Evolutionary conservation across 495 filamentous ascomycete genomes (phyloP), one percentile per base, ranked within the genome.

Genomic region (Penicillium steckii): DNA sequence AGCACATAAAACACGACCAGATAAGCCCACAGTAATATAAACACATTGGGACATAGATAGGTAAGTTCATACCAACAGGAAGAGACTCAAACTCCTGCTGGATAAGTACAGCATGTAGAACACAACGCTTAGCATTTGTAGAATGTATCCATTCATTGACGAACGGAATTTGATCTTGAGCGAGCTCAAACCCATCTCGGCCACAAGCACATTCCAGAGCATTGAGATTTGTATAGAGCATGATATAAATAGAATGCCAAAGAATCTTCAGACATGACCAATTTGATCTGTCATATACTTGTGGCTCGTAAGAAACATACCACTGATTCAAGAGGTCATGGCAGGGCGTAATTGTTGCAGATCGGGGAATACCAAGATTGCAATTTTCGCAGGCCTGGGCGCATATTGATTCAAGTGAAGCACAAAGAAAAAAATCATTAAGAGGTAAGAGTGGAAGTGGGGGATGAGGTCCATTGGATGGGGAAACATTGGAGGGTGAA

Each of bases 221-320:
- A 30, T 70, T 58, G 15, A 67, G 53, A 40, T 70, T 53, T 6
- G 51, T 44, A 50, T 58, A 60, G 0, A 67, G 42, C n/a, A 46
- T 48, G 21, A 69, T 64, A 57, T 67, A 69, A 10, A 56, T 53
- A 2, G 52, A 42, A 43, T 72, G 69, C 69, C 69, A 70, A 19
- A 70, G 60, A 15, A 62, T 57, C 48, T 59, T 59, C 4, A 69
- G 59, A 48, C 50, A 56, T 24, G 47, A 46, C 38, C 46, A 55
- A 33, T 17, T 19, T 10, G 53, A 18, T 22, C 32, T 50, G 17
- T 21, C 33, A 8, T n/a, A n/a, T n/a, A n/a, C n/a, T n/a, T n/a
- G n/a, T n/a, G n/a, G n/a, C n/a, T n/a, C n/a, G n/a, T n/a, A n/a
- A n/a, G n/a, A n/a, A n/a, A n/a, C n/a, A n/a, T n/a, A n/a, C n/a